Base-by-base conservation (phyloP, 2,329 filamentous ascomycete genomes). In the Scedosporium aurantiacum region DNA sequence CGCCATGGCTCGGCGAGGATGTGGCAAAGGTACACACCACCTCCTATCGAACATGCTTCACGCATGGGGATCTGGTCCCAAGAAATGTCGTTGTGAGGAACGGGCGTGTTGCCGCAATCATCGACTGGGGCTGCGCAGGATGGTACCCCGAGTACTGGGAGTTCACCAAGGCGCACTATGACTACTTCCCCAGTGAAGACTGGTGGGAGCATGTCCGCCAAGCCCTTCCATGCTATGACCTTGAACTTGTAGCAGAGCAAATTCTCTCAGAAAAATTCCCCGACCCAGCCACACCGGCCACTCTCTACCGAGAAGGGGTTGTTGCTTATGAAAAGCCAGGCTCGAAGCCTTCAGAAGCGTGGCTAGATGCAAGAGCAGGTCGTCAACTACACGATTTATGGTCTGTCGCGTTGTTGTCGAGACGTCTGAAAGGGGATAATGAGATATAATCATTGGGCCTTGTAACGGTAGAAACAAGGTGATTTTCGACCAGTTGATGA, bases 81-180 rank as follows among this genome's bases (percentile, higher is more conserved):
- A 64, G 66, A 41, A 71, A 71, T 55, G 69, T 71, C 21, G 68
- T 72, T 3, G 66, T 71, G 4, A 63, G 62, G 4, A 28, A 60
- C 6, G 67, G 67, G 8, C 68, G 65, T 18, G 63, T 72, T 5
- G 66, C 62, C 54, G 68, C 67, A 3, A 67, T 71, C n/a, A 66
- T 73, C 47, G 70, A 72, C 58, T 72, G 69, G 68, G 70, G 43
- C 4, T 69, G 69, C 64, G 63, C 73, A 2, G 73, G 74, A 60
- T 72, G 70, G 68, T 71, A 71, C 62, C 70, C 69, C 7, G 69
- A 71, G 59, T 71, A 71, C 62, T 72, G 68, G 70, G 70, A 71
- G 61, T 69, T 67, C 16, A 69, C 67, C 12, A 71, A 67, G 65
- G 67, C 66, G 54, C 65, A 70, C 63, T 71, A 67, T 40, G 64